These are phyloP conservation scores for Globisporangium nagaii DNA, from an alignment of 352 stramenopile species.

Conservation along the genomic window DNA sequence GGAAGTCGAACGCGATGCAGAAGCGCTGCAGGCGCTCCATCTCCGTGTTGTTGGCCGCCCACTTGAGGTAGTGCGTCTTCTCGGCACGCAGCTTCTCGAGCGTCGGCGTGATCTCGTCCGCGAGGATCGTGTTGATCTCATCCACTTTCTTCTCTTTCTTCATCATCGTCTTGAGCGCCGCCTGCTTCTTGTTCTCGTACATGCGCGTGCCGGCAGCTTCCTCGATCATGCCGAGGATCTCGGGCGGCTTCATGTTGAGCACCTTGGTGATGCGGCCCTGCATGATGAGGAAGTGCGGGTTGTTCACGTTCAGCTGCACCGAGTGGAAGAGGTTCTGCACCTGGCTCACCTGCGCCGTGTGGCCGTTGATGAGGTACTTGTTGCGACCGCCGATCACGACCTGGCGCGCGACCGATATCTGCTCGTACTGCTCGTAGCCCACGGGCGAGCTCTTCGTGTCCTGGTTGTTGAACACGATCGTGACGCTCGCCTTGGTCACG, in stretches of 20 bases:
- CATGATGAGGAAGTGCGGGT: constrained; percentile 99
- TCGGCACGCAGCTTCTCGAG: constrained; percentile 96
- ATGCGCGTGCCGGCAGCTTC: constrained; percentile 99
- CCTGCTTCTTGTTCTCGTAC: constrained; percentile 99
- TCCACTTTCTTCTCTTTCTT: constrained; percentile 99
- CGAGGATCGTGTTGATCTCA: constrained; percentile 98
- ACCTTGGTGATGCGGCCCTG: constrained; percentile 98
- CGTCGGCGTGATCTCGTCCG: constrained; percentile 98
- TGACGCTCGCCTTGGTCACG: constrained; percentile 98
- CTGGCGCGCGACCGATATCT: constrained; percentile 98
- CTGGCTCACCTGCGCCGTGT: constrained; percentile 95
- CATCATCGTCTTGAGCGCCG: constrained; percentile 97
- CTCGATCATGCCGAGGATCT: constrained; percentile 99
- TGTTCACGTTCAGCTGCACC: constrained; percentile 99
- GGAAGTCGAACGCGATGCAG: constrained; percentile 95
- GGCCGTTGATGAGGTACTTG: constrained; percentile 99
- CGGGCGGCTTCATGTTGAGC: constrained; percentile 99
- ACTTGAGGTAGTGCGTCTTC: constrained; percentile 98
- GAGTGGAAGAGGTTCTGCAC: constrained; percentile 99
- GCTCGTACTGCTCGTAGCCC: constrained; percentile 97
- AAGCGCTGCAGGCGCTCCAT: constrained; percentile 97
- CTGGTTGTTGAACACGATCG: constrained; percentile 99
- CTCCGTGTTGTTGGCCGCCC: constrained; percentile 97
- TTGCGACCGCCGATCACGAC: constrained; percentile 98
- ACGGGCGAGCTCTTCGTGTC: constrained; percentile 90